These are phyloP conservation scores for Wickerhamomyces strasburgensis DNA, from an alignment of 805 yeast species.

Conservation along the genomic window DNA sequence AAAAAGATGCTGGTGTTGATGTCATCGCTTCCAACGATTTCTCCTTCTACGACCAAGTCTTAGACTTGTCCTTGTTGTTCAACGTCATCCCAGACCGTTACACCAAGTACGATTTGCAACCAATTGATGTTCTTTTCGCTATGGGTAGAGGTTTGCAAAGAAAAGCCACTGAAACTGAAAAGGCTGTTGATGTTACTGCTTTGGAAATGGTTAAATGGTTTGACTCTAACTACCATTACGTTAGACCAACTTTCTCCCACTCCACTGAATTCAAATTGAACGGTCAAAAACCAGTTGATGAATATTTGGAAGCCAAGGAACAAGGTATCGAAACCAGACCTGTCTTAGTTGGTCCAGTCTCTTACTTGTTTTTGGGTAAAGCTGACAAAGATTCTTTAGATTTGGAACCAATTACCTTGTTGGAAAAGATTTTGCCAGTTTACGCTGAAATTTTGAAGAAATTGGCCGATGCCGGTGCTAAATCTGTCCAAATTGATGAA, in stretches of 20 bases:
- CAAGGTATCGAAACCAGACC: slow-evolving; percentile 97
- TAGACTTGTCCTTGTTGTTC: slow-evolving; percentile 88
- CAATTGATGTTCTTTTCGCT: slow-evolving; percentile 91
- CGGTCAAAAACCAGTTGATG: slow-evolving; percentile 95
- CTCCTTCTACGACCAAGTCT: slow-evolving; percentile 96
- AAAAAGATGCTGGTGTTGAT: slow-evolving; percentile 95
- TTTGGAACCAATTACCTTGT: slow-evolving; percentile 85
- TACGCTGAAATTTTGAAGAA: slow-evolving; percentile 85
- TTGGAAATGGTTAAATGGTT: slow-evolving; percentile 99
- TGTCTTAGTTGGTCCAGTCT: slow-evolving; percentile 93
- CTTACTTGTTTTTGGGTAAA: slow-evolving; percentile 93
- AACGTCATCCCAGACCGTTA: slow-evolving; percentile 97
- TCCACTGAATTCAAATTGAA: slow-evolving; percentile 93
- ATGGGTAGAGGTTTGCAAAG: slow-evolving; percentile 99
- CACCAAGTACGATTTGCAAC: slow-evolving; percentile 82
- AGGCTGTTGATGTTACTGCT: slow-evolving; percentile 97
- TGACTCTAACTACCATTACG: slow-evolving; percentile 99
- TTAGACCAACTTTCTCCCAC: slow-evolving; percentile 97
- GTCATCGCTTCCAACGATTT: slow-evolving; percentile 96
- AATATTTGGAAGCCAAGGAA: slow-evolving; percentile 95
- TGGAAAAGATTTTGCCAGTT: slow-evolving; percentile 87
- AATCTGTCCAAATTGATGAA: slow-evolving; percentile 93
- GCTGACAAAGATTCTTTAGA: slow-evolving; percentile 97
- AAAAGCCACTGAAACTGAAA: slow-evolving; percentile 79
- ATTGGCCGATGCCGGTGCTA: slow-evolving; percentile 93